A percentile compares a stretch with the other conserved stretches of the same genome.
These are phyloP conservation scores for Boletus sp. DNA, from an alignment of 768 basidiomycete genomes.

Conservation along the genomic window DNA sequence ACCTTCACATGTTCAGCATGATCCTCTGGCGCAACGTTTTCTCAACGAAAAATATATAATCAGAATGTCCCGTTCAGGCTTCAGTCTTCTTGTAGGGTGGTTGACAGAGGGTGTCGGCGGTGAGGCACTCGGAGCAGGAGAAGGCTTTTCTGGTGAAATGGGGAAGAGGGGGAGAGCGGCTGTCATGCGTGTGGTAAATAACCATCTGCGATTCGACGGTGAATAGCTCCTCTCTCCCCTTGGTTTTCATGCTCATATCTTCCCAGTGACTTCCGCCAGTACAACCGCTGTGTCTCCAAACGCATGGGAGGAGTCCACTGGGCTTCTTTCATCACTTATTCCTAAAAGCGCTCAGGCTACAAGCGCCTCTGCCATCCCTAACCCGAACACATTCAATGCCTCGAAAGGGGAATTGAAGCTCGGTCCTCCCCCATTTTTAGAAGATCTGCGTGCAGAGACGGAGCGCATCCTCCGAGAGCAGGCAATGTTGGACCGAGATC, in stretches of 20 bases:
- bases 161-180: slow-evolving; percentile 85
- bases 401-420: slow-evolving; percentile 81
- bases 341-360: slow-evolving; percentile 54
- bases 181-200: slow-evolving; percentile 93
- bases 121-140: slow-evolving; percentile 76
- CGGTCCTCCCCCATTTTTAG: slow-evolving; percentile 74
- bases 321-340: slow-evolving; percentile 75
- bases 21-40: slow-evolving; percentile 81
- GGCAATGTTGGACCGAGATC: slow-evolving; percentile 70
- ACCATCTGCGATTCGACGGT: slow-evolving; percentile 91
- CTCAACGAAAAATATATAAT: slow-evolving; percentile 89
- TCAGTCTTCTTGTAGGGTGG: slow-evolving; percentile 92
- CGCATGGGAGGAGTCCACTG: slow-evolving; percentile 85
- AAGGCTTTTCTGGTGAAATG: slow-evolving; percentile 76
- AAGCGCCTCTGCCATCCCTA: slow-evolving; percentile 41
- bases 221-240: slow-evolving; percentile 18
- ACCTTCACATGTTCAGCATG: slow-evolving; percentile 80
- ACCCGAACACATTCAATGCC: slow-evolving; percentile 72
- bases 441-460: slow-evolving; percentile 79
- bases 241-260: slow-evolving; percentile 19
- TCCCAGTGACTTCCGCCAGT: slow-evolving; percentile 67
- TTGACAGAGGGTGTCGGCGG: slow-evolving; percentile 89
- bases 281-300: slow-evolving; percentile 59
- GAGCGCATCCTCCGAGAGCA: slow-evolving; percentile 80
- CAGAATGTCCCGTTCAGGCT: slow-evolving; percentile 87